A percentile compares a stretch with the other conserved stretches of the same genome.
phyloP scores from a whole-genome alignment of 768 basidiomycete genomes.

The Mycena rosella region DNA sequence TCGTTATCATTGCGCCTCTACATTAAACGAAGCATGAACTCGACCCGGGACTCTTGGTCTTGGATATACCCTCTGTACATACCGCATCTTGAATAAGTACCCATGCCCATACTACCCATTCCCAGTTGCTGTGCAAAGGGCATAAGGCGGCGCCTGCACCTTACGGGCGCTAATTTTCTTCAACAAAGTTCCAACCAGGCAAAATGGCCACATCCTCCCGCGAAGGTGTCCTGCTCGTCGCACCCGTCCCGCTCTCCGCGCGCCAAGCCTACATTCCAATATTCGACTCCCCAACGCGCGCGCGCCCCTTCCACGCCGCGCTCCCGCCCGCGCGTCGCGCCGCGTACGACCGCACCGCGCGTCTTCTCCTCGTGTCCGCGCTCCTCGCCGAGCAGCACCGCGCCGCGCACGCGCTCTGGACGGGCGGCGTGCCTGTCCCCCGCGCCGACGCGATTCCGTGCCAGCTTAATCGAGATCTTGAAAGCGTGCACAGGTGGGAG shows the following conservation, averaged over 20 bases:
- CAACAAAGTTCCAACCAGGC: too few species aligned
- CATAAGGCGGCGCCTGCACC: too few species aligned
- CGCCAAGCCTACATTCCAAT: slow-evolving; percentile 7
- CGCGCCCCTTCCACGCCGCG: background rate
- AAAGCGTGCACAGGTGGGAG: background rate
- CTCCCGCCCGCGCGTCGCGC: slow-evolving; percentile 10
- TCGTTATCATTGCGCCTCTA: slow-evolving; percentile 15
- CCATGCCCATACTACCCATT: too few species aligned
- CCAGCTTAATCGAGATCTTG: background rate
- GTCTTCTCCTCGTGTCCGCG: slow-evolving; percentile 12
- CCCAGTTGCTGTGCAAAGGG: too few species aligned
- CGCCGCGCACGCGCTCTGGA: slow-evolving; percentile 12
- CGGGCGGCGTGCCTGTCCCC: background rate
- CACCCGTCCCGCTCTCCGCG: background rate
- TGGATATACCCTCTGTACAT: too few species aligned
- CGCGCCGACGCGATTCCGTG: background rate
- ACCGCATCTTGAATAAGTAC: too few species aligned
- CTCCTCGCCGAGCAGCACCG: slow-evolving; percentile 10
- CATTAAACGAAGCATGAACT: too few species aligned
- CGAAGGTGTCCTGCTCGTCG: slow-evolving; percentile 17
- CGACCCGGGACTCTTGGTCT: background rate
- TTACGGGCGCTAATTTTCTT: too few species aligned
- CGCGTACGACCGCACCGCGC: slow-evolving; percentile 13
- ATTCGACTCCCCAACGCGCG: slow-evolving; percentile 5
- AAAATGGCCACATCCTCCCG: too few species aligned